Conservation (phyloP, 2,329 filamentous ascomycete genomes). For the Rhynchosporium graminicola region DNA sequence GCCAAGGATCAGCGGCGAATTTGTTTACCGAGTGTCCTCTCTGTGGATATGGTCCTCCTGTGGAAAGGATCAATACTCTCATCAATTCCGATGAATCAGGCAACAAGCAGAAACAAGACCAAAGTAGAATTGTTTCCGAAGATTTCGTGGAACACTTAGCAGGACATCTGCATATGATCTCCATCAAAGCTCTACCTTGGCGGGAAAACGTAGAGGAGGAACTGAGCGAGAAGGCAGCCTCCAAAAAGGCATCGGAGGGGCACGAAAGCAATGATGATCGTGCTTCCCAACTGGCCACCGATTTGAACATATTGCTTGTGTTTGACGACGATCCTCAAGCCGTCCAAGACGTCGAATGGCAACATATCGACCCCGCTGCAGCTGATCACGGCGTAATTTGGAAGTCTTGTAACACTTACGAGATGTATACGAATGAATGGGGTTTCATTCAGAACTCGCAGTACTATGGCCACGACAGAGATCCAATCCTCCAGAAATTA, state of each 20-base stretch:
- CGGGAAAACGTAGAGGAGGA: not conserved
- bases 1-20: not conserved
- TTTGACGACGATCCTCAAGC: not conserved
- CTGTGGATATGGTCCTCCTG: not conserved
- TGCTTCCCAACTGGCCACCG: not conserved
- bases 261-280: not conserved
- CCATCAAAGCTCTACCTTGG: not conserved
- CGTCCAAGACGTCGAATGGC: not conserved
- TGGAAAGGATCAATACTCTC: not conserved
- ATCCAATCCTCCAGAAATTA: not conserved
- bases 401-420: not conserved
- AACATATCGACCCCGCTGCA: not conserved
- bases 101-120: not conserved
- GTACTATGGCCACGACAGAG: not conserved
- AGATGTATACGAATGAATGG: not conserved
- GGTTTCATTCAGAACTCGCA: not conserved
- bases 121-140: not conserved
- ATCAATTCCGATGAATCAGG: not conserved
- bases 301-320: not conserved
- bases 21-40: slow-evolving; percentile 3
- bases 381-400: not conserved
- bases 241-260: not conserved
- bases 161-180: not conserved
- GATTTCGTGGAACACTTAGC: not conserved
- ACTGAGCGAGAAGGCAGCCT: not conserved